Conservation (phyloP, 2,329 filamentous ascomycete genomes). For the Monascus ruber region DNA sequence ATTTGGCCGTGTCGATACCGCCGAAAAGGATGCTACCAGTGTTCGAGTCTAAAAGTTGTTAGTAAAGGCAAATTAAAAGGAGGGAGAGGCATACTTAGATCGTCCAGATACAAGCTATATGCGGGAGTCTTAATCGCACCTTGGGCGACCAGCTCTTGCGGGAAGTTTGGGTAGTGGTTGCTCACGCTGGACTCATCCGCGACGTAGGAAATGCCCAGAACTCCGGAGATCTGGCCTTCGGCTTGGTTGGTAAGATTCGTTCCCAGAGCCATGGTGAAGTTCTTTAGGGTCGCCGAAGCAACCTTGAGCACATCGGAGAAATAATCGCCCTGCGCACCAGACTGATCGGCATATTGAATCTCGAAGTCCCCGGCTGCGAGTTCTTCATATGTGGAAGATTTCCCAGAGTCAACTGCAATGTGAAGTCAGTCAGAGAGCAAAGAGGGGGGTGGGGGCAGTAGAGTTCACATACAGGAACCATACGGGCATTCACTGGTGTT, state of each 20-base stretch:
- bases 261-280: constrained; percentile 20
- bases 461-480: constrained; percentile 49
- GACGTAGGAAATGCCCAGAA: constrained; percentile 75
- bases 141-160: constrained; percentile 50
- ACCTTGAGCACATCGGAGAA: constrained; percentile 23
- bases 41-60: constrained; percentile 34
- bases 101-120: constrained; percentile 67
- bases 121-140: constrained; percentile 54
- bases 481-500: constrained; percentile 16
- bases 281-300: constrained; percentile 27
- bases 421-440: too few relatives aligned
- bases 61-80: neutral
- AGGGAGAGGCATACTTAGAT: constrained; percentile 31
- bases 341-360: constrained; percentile 72
- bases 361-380: constrained; percentile 64
- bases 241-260: neutral
- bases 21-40: constrained; percentile 63
- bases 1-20: constrained; percentile 59
- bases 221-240: constrained; percentile 38
- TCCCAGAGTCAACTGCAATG: constrained; percentile 47
- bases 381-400: constrained; percentile 56
- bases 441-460: too few relatives aligned
- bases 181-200: constrained; percentile 55
- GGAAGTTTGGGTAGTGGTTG: constrained; percentile 56
- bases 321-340: constrained; percentile 63